phyloP scores from a whole-genome alignment of 495 filamentous ascomycete genomes.

The Aspergillus sclerotioniger region DNA sequence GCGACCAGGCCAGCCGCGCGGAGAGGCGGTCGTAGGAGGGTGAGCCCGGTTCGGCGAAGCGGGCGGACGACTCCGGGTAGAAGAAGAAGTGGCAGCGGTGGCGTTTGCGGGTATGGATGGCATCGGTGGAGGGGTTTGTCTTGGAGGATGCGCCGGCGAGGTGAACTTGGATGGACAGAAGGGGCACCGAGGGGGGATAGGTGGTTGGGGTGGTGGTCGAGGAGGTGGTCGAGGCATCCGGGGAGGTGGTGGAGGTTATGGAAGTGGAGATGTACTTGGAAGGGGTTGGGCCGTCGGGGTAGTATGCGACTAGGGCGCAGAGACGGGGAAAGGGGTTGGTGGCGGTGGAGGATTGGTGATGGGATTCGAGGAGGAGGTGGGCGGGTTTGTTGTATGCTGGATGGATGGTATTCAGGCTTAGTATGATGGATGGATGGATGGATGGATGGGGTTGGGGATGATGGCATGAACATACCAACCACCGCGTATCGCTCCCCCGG shows the following conservation, averaged over 20 bases:
- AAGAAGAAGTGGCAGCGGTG: slow-evolving; percentile 44
- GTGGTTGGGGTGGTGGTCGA: slow-evolving; percentile 31
- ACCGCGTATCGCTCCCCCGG: slow-evolving; percentile 47
- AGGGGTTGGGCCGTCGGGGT: slow-evolving; percentile 39
- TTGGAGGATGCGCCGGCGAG: slow-evolving; percentile 44
- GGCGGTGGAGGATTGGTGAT: slow-evolving; percentile 40
- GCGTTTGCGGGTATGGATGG: slow-evolving; percentile 35
- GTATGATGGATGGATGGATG: not conserved
- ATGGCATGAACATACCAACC: slow-evolving; percentile 35
- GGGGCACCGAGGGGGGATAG: slow-evolving; percentile 38
- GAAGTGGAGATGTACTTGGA: slow-evolving; percentile 9
- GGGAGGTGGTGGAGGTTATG: not conserved
- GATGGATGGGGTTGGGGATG: not conserved
- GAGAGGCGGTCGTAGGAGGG: slow-evolving; percentile 38
- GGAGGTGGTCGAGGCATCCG: slow-evolving; percentile 3
- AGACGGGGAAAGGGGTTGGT: slow-evolving; percentile 43
- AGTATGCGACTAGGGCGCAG: slow-evolving; percentile 57
- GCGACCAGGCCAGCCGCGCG: slow-evolving; percentile 53
- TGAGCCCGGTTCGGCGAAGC: slow-evolving; percentile 25
- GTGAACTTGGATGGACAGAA: slow-evolving; percentile 53
- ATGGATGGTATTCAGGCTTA: not conserved
- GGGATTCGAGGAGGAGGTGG: slow-evolving; percentile 51
- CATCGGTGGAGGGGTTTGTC: slow-evolving; percentile 28
- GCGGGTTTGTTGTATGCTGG: slow-evolving; percentile 58
- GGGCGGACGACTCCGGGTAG: slow-evolving; percentile 46